A percentile compares a stretch with the other conserved stretches of the same genome.
Evolutionary conservation across 2,329 filamentous ascomycete species (phyloP).

Genomic region (Didymosphaeria variabile): DNA sequence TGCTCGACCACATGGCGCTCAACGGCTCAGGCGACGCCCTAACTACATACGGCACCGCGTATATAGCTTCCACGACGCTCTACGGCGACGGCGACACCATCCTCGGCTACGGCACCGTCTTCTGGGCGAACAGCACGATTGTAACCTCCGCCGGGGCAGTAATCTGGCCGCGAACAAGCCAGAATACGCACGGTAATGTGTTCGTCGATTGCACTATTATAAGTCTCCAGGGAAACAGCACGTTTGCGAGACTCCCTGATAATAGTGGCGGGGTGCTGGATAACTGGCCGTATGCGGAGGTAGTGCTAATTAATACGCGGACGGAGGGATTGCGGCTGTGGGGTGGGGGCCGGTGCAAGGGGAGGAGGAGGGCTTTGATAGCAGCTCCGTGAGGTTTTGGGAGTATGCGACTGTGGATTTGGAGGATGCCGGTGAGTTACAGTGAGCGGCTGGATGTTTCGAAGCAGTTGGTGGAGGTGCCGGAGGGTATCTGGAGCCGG

Average conservation of each 20-base stretch:
- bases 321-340: conserved; percentile 2
- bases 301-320: conserved; percentile 14
- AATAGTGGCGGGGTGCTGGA: conserved; percentile 10
- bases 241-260: conserved; percentile 4
- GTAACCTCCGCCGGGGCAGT: conserved; percentile 16
- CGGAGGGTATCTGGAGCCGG: conserved; percentile 1
- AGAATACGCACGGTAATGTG: conserved; percentile 23
- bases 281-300: conserved; percentile 17
- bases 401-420: conserved; percentile 12
- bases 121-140: conserved; percentile 9
- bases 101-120: conserved; percentile 22
- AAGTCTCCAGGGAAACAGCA: conserved; percentile 1
- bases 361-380: conserved; percentile 8
- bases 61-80: conserved; percentile 18
- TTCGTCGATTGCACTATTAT: conserved; percentile 20
- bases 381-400: conserved; percentile 8
- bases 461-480: conserved; percentile 6
- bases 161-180: conserved; percentile 20
- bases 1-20: conserved; percentile 22
- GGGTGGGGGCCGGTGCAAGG: conserved; percentile 15
- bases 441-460: conserved; percentile 3
- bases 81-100: conserved; percentile 25
- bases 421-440: neutral
- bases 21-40: conserved; percentile 27
- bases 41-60: conserved; percentile 24